Percentiles rank a stretch among this genome's conserved stretches.
phyloP scores from a whole-genome alignment of 495 filamentous ascomycete species.

The Chaetomidium leptoderma region DNA sequence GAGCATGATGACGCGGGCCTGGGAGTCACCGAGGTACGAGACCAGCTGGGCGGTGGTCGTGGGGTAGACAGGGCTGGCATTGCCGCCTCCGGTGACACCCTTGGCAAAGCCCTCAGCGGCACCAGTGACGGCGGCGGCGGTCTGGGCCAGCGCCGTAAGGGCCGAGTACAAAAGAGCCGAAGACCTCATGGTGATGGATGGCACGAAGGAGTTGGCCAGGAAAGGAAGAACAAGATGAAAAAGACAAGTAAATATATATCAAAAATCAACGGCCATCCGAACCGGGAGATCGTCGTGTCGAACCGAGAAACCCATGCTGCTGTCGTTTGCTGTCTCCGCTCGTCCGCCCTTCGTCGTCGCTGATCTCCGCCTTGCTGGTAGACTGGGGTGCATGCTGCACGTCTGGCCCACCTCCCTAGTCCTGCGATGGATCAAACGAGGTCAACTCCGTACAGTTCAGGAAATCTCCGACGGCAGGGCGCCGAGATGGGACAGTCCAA shows the following conservation, averaged over 20 bases:
- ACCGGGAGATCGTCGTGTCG: background rate
- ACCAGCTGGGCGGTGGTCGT: constrained; percentile 1
- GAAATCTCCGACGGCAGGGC: background rate
- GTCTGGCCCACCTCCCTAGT: background rate
- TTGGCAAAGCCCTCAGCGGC: constrained; percentile 9
- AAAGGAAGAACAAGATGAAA: background rate
- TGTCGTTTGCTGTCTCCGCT: background rate
- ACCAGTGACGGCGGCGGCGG: constrained; percentile 2
- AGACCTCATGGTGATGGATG: background rate
- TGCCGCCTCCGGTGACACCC: constrained; percentile 5
- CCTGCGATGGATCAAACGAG: background rate
- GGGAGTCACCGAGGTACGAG: constrained; percentile 9
- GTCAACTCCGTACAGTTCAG: too few species aligned
- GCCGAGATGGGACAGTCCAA: background rate
- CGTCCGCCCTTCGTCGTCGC: background rate
- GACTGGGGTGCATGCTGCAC: background rate
- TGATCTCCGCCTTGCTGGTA: background rate
- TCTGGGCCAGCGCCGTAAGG: constrained; percentile 3
- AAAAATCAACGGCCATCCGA: background rate
- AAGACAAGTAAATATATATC: background rate
- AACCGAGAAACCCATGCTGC: background rate
- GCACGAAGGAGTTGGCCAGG: background rate
- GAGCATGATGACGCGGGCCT: constrained; percentile 8
- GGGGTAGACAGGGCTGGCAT: constrained; percentile 3
- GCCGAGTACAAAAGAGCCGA: background rate